phyloP scores from a whole-genome alignment of 106 monocot genomes.

The Acanthochlamys bracteata region DNA sequence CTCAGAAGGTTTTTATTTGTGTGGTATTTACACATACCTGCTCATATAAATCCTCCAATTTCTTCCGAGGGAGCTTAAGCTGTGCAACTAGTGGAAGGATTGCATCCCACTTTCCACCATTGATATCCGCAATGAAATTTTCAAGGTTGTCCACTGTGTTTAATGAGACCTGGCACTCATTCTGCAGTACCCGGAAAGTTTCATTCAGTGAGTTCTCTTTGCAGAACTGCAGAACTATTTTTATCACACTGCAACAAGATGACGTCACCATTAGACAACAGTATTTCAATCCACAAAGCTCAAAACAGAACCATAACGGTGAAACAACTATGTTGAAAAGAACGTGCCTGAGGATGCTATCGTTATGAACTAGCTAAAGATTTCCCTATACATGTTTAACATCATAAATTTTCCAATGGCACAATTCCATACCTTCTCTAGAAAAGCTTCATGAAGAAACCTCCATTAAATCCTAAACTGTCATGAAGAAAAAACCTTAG shows the following conservation, averaged over 20 bases:
- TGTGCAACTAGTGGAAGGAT: slow-evolving; percentile 87
- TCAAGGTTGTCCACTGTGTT: slow-evolving; percentile 94
- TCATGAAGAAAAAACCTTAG: no score
- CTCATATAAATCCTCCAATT: slow-evolving; percentile 89
- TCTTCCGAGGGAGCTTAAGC: slow-evolving; percentile 84
- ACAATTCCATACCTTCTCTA: no score
- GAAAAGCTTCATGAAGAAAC: no score
- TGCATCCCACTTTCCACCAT: slow-evolving; percentile 88
- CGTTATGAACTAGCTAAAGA: no score
- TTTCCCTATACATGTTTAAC: no score
- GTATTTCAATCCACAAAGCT: neutral
- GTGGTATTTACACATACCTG: slow-evolving; percentile 40
- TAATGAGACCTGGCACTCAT: slow-evolving; percentile 86
- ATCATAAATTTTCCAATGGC: no score
- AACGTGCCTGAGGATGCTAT: no score
- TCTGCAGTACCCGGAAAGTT: slow-evolving; percentile 85
- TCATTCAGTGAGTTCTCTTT: slow-evolving; percentile 91
- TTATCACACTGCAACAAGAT: slow-evolving; percentile 66
- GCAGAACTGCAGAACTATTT: slow-evolving; percentile 94
- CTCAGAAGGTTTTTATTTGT: no score
- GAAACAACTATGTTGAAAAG: no score
- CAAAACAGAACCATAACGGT: no score
- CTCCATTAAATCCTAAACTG: no score
- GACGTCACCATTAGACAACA: neutral
- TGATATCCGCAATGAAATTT: slow-evolving; percentile 73